Evolutionary conservation across 2,329 filamentous ascomycete species (phyloP), one percentile per base, ranked within the genome.

Genomic region (Microdochium trichocladiopsis): DNA sequence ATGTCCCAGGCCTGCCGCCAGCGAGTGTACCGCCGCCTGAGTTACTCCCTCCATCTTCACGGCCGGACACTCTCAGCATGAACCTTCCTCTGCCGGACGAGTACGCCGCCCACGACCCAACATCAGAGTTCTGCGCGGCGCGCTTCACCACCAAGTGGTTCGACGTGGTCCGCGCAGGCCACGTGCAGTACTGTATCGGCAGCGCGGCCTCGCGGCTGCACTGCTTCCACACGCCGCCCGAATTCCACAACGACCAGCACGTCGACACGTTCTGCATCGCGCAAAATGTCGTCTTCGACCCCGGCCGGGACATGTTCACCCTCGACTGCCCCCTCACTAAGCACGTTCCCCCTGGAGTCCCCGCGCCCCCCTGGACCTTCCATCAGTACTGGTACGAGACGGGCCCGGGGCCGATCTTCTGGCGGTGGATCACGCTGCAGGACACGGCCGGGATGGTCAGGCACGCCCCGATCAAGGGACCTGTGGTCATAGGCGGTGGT

Each of bases 231-330:
- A 52, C 51, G 6, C 47, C 41, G 3, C n/a, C n/a, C 4, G 41
- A 43, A 5, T 49, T 49, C 33, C 47, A 49, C 22, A 18, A 6
- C 10, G 47, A 49, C 36, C 16, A 14, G 18, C 31, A 49, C 16
- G 24, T 48, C 22, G 51, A 49, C 47, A 43, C 51, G 21, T 45
- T 52, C 31, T 52, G 51, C 33, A 49, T 52, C 22, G 51, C 25
- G 6, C 51, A 52, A 22, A 25, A 49, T 2, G 47, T 33, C 6
- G 23, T n/a, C 4, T 41, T 43, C 23, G 31, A 52, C n/a, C 2
- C 8, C 2, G 1, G 12, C 16, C n/a, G 47, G 11, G 22, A 45
- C 8, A 37, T 18, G 22, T 52, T 52, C 31, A 45, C 41, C 9
- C 41, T 45, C 41, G 41, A 45, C 21, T 45, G 41, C 21, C 41